A percentile compares a stretch with the other conserved stretches of the same genome.
These are phyloP conservation scores for Arthrobotrys sphaeroides DNA, from an alignment of 2,329 filamentous ascomycete species.

Conservation along the genomic window DNA sequence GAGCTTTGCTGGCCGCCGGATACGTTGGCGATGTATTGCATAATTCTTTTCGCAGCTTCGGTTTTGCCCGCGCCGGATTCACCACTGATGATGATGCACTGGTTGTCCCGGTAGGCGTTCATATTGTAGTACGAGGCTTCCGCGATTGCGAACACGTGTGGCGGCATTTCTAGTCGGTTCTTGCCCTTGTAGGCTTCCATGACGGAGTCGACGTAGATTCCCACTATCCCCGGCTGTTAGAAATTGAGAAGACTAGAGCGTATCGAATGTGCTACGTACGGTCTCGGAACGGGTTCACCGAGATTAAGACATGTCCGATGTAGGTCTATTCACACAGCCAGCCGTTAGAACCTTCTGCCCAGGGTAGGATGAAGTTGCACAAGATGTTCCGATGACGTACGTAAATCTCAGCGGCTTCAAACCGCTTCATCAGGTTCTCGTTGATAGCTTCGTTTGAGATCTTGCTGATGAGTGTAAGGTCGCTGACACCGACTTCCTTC, in stretches of 20 bases:
- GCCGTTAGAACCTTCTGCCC: not conserved
- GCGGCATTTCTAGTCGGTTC: constrained; percentile 93
- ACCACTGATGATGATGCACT: constrained; percentile 97
- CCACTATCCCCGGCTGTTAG: constrained; percentile 71
- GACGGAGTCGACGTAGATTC: constrained; percentile 98
- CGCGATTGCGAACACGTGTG: constrained; percentile 97
- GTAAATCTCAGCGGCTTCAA: constrained; percentile 97
- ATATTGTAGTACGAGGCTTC: constrained; percentile 85
- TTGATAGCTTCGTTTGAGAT: constrained; percentile 99
- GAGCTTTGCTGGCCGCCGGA: constrained; percentile 78
- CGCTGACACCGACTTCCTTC: constrained; percentile 98
- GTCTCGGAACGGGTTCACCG: constrained; percentile 95
- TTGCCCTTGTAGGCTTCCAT: constrained; percentile 98
- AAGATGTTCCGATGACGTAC: constrained; percentile 62
- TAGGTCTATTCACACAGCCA: constrained; percentile 76
- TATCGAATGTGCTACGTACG: constrained; percentile 75
- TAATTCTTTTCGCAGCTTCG: constrained; percentile 99
- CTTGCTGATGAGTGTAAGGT: constrained; percentile 96
- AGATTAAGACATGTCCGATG: constrained; percentile 97
- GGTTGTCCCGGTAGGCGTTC: constrained; percentile 93
- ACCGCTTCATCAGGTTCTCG: constrained; percentile 97
- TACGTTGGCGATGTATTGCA: constrained; percentile 98
- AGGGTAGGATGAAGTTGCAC: constrained; percentile 54
- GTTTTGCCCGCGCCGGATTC: constrained; percentile 99
- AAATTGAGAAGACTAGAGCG: not conserved